Evolutionary conservation across 176 grass and related monocot species (phyloP).

Genomic region (Oryza glaberrima): DNA sequence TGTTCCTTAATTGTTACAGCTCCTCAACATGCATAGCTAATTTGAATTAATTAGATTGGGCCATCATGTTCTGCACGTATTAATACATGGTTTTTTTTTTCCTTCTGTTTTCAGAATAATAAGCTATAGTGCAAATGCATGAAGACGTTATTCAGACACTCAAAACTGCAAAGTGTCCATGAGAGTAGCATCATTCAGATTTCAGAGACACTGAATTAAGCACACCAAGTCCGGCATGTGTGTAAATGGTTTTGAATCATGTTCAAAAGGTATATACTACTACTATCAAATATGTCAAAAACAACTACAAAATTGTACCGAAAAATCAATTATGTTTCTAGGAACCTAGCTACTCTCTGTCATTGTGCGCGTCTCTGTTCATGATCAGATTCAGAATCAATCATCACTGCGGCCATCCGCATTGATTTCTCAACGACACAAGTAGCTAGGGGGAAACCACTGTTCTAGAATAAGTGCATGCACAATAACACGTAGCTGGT

Average conservation of each 20-base stretch:
- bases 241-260: background rate
- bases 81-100: background rate
- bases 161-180: background rate
- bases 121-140: background rate
- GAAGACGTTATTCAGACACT: background rate
- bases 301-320: background rate
- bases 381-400: background rate
- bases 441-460: background rate
- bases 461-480: constrained; percentile 5
- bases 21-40: background rate
- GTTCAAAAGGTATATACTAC: background rate
- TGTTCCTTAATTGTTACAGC: background rate
- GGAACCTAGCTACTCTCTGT: background rate
- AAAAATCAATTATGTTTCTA: background rate
- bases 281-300: background rate
- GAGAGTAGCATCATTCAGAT: background rate
- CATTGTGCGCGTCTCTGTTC: background rate
- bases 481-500: background rate
- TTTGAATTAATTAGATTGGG: background rate
- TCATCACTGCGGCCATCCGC: constrained; percentile 10
- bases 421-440: constrained; percentile 20
- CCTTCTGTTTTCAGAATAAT: background rate
- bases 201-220: background rate
- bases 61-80: background rate
- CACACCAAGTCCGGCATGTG: background rate